Conservation (phyloP, 2,329 filamentous ascomycete species). For the Neoarthrinium moseri region DNA sequence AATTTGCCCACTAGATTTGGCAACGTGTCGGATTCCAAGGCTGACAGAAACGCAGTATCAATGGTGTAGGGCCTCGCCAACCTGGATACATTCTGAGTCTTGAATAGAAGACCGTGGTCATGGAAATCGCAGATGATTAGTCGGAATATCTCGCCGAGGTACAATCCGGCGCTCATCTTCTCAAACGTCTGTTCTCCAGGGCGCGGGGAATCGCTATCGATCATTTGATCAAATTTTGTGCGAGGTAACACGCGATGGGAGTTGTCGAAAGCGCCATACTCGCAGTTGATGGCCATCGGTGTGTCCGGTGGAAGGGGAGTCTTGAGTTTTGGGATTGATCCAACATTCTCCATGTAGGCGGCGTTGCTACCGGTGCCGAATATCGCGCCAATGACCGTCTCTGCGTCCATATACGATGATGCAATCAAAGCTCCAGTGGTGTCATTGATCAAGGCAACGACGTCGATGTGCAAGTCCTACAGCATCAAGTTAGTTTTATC, state of each 20-base stretch:
- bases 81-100: slow-evolving; percentile 61
- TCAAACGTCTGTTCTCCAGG: slow-evolving; percentile 72
- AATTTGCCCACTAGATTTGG: slow-evolving; percentile 66
- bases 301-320: slow-evolving; percentile 65
- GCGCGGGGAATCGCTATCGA: slow-evolving; percentile 68
- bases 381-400: slow-evolving; percentile 73
- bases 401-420: slow-evolving; percentile 68
- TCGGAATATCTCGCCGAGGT: slow-evolving; percentile 71
- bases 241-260: slow-evolving; percentile 64
- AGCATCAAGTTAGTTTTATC: slow-evolving; percentile 2
- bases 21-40: slow-evolving; percentile 71
- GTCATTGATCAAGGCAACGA: slow-evolving; percentile 73
- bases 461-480: slow-evolving; percentile 67
- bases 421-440: slow-evolving; percentile 75
- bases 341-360: slow-evolving; percentile 73
- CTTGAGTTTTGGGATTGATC: slow-evolving; percentile 70
- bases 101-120: slow-evolving; percentile 62
- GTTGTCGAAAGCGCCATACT: slow-evolving; percentile 73
- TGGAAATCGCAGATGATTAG: slow-evolving; percentile 51
- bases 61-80: slow-evolving; percentile 69
- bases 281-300: slow-evolving; percentile 71
- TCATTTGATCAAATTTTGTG: slow-evolving; percentile 65
- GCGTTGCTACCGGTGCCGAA: slow-evolving; percentile 78
- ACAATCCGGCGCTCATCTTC: slow-evolving; percentile 73
- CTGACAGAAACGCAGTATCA: slow-evolving; percentile 69